Evolutionary conservation across 2,329 filamentous ascomycete species (phyloP).

Genomic region (Emericellopsis atlantica): DNA sequence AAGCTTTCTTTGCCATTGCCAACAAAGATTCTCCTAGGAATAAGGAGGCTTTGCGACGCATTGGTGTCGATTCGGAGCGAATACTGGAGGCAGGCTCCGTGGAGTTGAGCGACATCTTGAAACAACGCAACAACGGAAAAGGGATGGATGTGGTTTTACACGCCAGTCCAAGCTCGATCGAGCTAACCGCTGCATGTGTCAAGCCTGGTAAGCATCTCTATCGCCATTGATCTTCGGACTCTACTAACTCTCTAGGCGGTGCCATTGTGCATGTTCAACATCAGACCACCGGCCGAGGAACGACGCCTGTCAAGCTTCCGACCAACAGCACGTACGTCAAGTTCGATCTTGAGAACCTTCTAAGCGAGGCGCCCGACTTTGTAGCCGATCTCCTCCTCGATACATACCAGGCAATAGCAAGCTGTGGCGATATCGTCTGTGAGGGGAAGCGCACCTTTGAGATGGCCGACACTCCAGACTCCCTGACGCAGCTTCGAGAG

Average conservation of each 20-base stretch:
- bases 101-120: constrained; percentile 17
- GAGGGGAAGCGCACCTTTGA: no score
- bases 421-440: no score
- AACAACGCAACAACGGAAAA: constrained; percentile 14
- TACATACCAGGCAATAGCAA: background rate
- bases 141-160: constrained; percentile 33
- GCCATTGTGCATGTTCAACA: constrained; percentile 17
- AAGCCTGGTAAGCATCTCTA: constrained; percentile 16
- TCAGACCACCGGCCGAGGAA: constrained; percentile 8
- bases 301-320: constrained; percentile 1
- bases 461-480: no score
- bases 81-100: constrained; percentile 25
- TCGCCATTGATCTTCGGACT: background rate
- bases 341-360: constrained; percentile 18
- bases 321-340: constrained; percentile 14
- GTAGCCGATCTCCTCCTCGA: constrained; percentile 14
- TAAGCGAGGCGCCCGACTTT: constrained; percentile 17
- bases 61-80: constrained; percentile 6
- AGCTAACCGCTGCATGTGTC: constrained; percentile 19
- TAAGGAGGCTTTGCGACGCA: no score
- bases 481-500: no score
- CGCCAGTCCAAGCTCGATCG: constrained; percentile 22
- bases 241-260: constrained; percentile 13
- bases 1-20: no score
- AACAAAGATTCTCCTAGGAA: no score